Base-by-base conservation (phyloP, 257 asterid species). In the Ballota nigra region DNA sequence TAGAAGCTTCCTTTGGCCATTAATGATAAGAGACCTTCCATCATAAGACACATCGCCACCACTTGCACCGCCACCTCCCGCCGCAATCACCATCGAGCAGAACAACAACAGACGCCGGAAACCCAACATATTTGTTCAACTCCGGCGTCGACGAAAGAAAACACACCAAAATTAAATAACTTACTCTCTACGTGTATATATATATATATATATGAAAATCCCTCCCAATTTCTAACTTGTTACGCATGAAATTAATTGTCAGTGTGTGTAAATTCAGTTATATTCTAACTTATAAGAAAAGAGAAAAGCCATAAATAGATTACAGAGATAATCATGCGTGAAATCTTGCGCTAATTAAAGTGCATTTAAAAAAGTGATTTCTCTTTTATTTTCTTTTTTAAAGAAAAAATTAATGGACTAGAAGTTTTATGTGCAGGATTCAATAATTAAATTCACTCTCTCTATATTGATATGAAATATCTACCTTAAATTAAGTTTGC, bases 1-100 rank as follows among this genome's bases (percentile, higher is more conserved):
- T 56, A 90, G 22, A 29, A 92, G 81, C 84, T 86, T 83, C 74
- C 92, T 68, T 41, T 79, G 82, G 1, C 97, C 97, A 18, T 86
- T 78, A 4, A 92, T 78, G 58, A 92, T 86, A 70, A 92, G 49
- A 0, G 97, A 88, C 75, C 92, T 79, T 47, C 90, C 88, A 24
- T 92, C 97, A 26, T 92, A 88, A 0, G 65, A 86, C 34, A 92
- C 96, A 18, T 76, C 43, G 58, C 77, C 86, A 0, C 88, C 87
- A 55, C 15, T 38, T 55, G 77, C 71, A 68, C 68, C 45, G 12
- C 78, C 43, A 22, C 81, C 80, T 47, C 33, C 76, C 63, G 62
- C 61, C 26, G 22, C 55, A 47, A 16, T 8, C 53, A 47, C 68
- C 53, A 69, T 9, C 79, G 70, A 51, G 6, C 6, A 43, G 9